Evolutionary conservation across 768 basidiomycete species (phyloP).

Genomic region (Candolleomyces efflorescens): DNA sequence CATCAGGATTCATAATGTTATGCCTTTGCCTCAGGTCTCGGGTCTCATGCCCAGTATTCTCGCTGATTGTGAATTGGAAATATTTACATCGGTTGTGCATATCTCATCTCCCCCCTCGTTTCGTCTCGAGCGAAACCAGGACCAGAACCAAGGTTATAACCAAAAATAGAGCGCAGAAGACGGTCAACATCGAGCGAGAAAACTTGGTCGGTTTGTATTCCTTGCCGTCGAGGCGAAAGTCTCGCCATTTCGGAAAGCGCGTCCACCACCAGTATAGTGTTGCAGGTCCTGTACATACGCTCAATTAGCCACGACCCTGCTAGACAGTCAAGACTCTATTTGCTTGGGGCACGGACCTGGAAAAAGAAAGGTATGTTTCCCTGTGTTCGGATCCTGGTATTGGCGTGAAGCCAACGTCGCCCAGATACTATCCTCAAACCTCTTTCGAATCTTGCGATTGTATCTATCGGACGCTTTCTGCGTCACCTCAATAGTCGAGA

Average conservation of each 20-base stretch:
- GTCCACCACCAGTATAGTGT: slow-evolving; percentile 31
- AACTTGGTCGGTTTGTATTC: not conserved
- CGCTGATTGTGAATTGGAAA: too few relatives aligned
- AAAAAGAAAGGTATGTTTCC: slow-evolving; percentile 35
- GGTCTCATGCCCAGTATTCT: too few relatives aligned
- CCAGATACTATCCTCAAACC: slow-evolving; percentile 30
- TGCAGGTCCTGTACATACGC: slow-evolving; percentile 8
- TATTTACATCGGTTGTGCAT: too few relatives aligned
- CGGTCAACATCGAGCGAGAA: not conserved
- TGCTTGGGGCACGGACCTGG: slow-evolving; percentile 25
- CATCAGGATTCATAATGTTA: too few relatives aligned
- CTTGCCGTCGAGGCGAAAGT: slow-evolving; percentile 15
- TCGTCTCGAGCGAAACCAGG: not conserved
- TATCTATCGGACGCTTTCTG: slow-evolving; percentile 31
- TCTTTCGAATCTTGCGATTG: slow-evolving; percentile 33
- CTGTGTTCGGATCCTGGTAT: slow-evolving; percentile 39
- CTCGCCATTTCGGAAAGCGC: slow-evolving; percentile 28
- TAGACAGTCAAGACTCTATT: not conserved
- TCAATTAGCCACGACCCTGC: not conserved
- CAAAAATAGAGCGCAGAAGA: not conserved
- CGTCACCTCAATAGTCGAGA: slow-evolving; percentile 33
- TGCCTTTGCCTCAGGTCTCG: too few relatives aligned
- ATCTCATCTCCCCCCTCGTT: too few relatives aligned
- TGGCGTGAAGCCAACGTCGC: slow-evolving; percentile 18
- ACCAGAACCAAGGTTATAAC: not conserved